Conservation (phyloP, 805 yeast genomes). For the Saturnispora sekii region DNA sequence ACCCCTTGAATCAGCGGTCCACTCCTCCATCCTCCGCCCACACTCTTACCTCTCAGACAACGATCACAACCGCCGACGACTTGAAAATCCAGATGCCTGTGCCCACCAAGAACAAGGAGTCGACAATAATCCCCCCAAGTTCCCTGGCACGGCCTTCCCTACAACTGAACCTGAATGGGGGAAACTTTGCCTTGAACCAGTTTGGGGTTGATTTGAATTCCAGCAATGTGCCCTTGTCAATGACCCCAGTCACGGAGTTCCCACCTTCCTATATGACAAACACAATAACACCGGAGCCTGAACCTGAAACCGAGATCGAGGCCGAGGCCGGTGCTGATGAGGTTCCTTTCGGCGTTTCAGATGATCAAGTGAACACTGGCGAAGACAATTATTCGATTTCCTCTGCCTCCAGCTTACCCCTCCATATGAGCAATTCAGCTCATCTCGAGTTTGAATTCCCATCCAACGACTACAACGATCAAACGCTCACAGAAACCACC, state of each 20-base stretch:
- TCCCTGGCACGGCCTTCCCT: background rate
- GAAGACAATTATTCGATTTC: conserved; percentile 1
- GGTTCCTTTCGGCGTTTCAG: background rate
- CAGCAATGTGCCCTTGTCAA: conserved; percentile 51
- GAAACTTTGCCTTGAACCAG: conserved; percentile 18
- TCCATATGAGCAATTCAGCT: background rate
- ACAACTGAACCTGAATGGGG: conserved; percentile 6
- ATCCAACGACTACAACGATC: background rate
- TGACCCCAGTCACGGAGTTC: conserved; percentile 75
- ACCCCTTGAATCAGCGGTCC: conserved; percentile 40
- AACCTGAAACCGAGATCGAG: background rate
- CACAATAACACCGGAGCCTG: conserved; percentile 8
- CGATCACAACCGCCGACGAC: conserved; percentile 19
- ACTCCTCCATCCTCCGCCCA: conserved; percentile 15
- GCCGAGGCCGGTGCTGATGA: no score
- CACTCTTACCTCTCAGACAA: conserved; percentile 15
- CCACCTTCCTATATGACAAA: background rate
- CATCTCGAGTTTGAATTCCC: conserved; percentile 2
- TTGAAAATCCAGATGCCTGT: conserved; percentile 68
- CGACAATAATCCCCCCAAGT: conserved; percentile 14
- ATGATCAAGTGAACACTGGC: background rate
- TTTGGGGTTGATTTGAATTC: conserved; percentile 49
- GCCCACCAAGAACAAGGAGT: conserved; percentile 38
- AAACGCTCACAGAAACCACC: conserved; percentile 5
- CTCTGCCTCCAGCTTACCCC: conserved; percentile 2